Evolutionary conservation across 768 basidiomycete genomes (phyloP).

Genomic region (Lentinula raphanica): DNA sequence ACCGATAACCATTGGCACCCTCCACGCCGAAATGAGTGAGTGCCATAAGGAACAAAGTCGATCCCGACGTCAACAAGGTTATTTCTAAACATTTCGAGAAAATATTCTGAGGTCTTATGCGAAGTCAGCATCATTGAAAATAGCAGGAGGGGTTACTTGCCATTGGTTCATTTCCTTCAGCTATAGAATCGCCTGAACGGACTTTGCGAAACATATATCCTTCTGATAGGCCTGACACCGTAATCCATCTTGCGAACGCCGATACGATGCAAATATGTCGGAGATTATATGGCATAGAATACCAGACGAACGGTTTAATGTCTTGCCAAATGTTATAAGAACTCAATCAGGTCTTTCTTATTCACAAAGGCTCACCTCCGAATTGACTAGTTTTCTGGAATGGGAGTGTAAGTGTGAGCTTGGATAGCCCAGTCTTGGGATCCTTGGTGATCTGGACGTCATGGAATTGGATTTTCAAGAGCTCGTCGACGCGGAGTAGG

Average conservation of each 20-base stretch:
- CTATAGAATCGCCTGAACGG: constrained; percentile 3
- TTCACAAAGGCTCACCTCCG: constrained; percentile 17
- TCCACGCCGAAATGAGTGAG: too few relatives aligned
- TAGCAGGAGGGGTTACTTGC: not conserved
- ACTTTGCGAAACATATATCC: constrained; percentile 13
- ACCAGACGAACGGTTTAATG: constrained; percentile 14
- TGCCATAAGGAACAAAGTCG: too few relatives aligned
- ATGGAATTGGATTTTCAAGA: constrained; percentile 11
- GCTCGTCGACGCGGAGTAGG: constrained; percentile 14
- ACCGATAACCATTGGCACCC: too few relatives aligned
- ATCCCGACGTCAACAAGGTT: too few relatives aligned
- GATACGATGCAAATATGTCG: constrained; percentile 14
- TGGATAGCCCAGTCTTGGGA: not conserved
- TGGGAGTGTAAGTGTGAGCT: constrained; percentile 6
- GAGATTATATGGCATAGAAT: constrained; percentile 3
- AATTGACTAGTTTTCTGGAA: too few relatives aligned
- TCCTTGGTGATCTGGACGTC: constrained; percentile 12
- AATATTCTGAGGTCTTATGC: constrained; percentile 16
- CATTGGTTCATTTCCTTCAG: constrained; percentile 7
- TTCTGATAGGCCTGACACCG: not conserved
- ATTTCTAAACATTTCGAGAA: too few relatives aligned
- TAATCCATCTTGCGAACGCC: constrained; percentile 13
- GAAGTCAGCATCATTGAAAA: too few relatives aligned
- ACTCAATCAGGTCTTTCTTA: not conserved
- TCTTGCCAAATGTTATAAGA: constrained; percentile 4